Evolutionary conservation across 768 basidiomycete species (phyloP), one percentile per base, ranked within the genome.

Genomic region (Leccinum rimulosum): DNA sequence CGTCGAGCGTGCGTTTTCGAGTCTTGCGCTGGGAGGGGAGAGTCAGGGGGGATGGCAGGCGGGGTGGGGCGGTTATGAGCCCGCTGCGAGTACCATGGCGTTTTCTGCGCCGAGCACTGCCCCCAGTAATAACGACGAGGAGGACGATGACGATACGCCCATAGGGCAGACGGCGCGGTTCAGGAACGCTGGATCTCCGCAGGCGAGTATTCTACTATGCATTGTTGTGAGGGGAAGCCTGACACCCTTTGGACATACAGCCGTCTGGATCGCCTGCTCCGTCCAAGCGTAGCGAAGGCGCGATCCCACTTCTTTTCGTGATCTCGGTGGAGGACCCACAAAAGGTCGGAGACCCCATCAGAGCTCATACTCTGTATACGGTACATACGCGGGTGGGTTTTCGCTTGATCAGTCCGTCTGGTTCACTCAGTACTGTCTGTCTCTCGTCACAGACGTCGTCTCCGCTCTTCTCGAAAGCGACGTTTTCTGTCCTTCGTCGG

Each of bases 251-350:
- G 57, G 31, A 48, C 19, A 11, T 15, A 33, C 40, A 74, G 63
- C 54, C 35, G 33, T 60, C 66, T 52, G 50, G 38, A 36, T 66
- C 68, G 17, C 62, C 66, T 8, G 35, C 49, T 25, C 47, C 59
- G 6, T 40, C 63, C 33, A 61, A 67, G 25, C 70, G 66, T 47
- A 71, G 61, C 47, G 68, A 84, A 53, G 81, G 78, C 56, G 79
- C 79, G 1, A 66, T 88, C 38, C 84, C 81, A 57, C 89, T 91
- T 22, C 77, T 89, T 27, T 98, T 97, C 70, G 72, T 82, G 8
- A 93, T 99, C 63, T 84, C 89, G 0, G 94, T 99, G n/a, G 91
- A 93, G 55, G 97, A 99, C 73, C 97, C 97, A 6, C 95, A 98
- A 64, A 93, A 91, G 66, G 91, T 98, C 48, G 97, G 97, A n/a